Conservation (phyloP, 352 stramenopile species). For the Phytophthora boehmeriae region DNA sequence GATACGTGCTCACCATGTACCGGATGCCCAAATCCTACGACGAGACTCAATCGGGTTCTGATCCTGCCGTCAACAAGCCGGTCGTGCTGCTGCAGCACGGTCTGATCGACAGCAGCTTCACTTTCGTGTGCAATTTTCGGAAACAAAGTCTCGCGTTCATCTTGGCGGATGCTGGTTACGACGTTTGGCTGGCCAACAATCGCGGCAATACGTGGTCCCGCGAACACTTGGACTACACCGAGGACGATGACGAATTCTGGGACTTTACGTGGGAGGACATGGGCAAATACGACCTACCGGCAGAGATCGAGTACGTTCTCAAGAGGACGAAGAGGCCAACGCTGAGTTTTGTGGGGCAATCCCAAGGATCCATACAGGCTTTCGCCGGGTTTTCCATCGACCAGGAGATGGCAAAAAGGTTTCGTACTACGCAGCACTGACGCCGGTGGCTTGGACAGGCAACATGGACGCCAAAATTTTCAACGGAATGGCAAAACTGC, state of each 20-base stretch:
- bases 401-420: slow-evolving; percentile 30
- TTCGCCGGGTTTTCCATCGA: slow-evolving; percentile 40
- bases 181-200: slow-evolving; percentile 54
- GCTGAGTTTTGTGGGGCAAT: slow-evolving; percentile 46
- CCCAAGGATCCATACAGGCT: slow-evolving; percentile 43
- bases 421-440: too few species aligned
- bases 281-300: slow-evolving; percentile 38
- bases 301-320: slow-evolving; percentile 41
- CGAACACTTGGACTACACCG: slow-evolving; percentile 33
- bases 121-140: slow-evolving; percentile 41
- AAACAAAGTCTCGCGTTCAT: slow-evolving; percentile 41
- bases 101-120: slow-evolving; percentile 45
- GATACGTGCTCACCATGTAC: slow-evolving; percentile 53
- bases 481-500: slow-evolving; percentile 18
- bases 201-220: slow-evolving; percentile 46
- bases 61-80: slow-evolving; percentile 27
- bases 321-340: slow-evolving; percentile 18
- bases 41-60: slow-evolving; percentile 21
- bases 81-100: slow-evolving; percentile 44
- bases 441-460: slow-evolving; percentile 21
- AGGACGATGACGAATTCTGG: slow-evolving; percentile 33
- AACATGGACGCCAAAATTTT: slow-evolving; percentile 29
- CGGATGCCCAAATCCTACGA: slow-evolving; percentile 36
- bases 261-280: slow-evolving; percentile 48
- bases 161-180: slow-evolving; percentile 19